Conservation (phyloP, 306 rosid genomes). For the Begonia peltatifolia region DNA sequence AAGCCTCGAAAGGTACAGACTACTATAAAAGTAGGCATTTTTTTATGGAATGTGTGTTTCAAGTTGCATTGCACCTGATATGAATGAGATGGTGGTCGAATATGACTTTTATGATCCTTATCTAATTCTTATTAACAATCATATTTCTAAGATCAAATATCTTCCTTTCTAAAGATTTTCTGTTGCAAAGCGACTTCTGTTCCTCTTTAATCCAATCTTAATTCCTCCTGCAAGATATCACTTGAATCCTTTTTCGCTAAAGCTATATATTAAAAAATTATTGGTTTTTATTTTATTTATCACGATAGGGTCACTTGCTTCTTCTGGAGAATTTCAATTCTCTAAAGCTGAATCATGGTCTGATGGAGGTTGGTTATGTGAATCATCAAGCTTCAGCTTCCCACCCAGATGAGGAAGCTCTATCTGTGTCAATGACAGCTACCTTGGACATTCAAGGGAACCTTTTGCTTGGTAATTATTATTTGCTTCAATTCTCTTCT, state of each 20-base stretch:
- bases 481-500: too few species aligned
- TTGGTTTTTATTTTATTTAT: constrained; percentile 10
- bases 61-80: too few species aligned
- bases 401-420: constrained; percentile 23
- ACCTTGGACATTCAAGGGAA: constrained; percentile 51
- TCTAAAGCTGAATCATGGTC: constrained; percentile 65
- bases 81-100: too few species aligned
- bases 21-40: too few species aligned
- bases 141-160: too few species aligned
- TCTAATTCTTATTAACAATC: too few species aligned
- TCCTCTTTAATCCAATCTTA: too few species aligned
- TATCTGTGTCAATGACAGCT: constrained; percentile 89
- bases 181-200: too few species aligned
- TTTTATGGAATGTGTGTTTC: too few species aligned
- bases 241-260: constrained; percentile 1
- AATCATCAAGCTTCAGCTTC: constrained; percentile 30
- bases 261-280: constrained; percentile 1
- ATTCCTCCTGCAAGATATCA: too few species aligned
- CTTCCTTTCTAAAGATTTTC: too few species aligned
- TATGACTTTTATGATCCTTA: too few species aligned
- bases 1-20: constrained; percentile 62
- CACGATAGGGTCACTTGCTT: constrained; percentile 77
- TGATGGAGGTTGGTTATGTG: constrained; percentile 81
- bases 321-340: constrained; percentile 45
- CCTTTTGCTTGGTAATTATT: constrained; percentile 51